Evolutionary conservation across 331 rosid species (phyloP).

Genomic region (Saraca asoca): DNA sequence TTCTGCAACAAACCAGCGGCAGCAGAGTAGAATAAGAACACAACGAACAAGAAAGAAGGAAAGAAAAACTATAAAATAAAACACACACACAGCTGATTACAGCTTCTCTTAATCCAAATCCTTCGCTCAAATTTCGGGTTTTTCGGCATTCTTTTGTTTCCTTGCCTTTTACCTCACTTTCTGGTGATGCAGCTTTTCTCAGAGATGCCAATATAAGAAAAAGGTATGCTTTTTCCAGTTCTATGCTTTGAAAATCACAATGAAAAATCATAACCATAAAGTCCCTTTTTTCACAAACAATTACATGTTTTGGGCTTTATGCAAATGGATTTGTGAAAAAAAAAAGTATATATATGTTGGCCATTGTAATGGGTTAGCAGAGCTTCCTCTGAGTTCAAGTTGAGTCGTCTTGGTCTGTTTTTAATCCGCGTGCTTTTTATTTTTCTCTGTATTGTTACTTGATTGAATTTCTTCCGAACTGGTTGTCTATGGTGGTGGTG

Average conservation of each 20-base stretch:
- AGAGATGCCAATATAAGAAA: neutral
- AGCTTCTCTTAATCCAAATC: slow-evolving; percentile 5
- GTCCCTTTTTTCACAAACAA: neutral
- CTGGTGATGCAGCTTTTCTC: slow-evolving; percentile 5
- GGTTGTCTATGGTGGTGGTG: no score
- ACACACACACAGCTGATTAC: slow-evolving; percentile 30
- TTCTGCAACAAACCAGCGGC: slow-evolving; percentile 37
- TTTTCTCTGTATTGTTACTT: neutral
- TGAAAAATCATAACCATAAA: no score
- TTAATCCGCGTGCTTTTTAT: slow-evolving; percentile 3
- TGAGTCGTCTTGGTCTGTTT: slow-evolving; percentile 29
- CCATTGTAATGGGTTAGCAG: slow-evolving; percentile 24
- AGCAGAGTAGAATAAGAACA: neutral
- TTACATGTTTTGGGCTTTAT: neutral
- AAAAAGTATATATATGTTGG: slow-evolving; percentile 21
- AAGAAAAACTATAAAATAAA: slow-evolving; percentile 18
- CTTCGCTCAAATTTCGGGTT: neutral
- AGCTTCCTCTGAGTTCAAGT: slow-evolving; percentile 9
- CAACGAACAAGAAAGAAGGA: slow-evolving; percentile 20
- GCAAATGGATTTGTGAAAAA: slow-evolving; percentile 18
- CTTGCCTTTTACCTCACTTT: slow-evolving; percentile 32
- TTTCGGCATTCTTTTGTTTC: slow-evolving; percentile 2
- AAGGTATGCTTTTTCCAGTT: slow-evolving; percentile 32
- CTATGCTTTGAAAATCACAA: neutral
- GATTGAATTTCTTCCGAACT: neutral